Base-by-base conservation (phyloP, 2,329 filamentous ascomycete species). In the Penicillium sp. region DNA sequence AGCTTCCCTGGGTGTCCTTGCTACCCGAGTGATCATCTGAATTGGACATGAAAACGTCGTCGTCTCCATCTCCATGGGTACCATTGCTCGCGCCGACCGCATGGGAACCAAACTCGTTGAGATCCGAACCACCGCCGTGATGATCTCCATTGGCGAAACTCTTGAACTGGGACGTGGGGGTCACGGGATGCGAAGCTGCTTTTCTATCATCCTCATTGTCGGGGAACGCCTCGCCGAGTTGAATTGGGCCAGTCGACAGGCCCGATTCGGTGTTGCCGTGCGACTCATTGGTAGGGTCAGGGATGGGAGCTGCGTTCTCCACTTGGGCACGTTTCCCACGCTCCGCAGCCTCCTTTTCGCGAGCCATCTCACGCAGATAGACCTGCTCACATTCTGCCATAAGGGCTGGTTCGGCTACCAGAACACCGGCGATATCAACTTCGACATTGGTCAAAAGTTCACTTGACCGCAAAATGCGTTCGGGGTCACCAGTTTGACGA, bases 361-460 rank as follows among this genome's bases (percentile, higher is more conserved):
- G 83, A 69, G 87, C 84, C 47, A 88, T 72, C 71, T 94, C 89
- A 48, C 90, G 83, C 50, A 84, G 78, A 73, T 94, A 93, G 3
- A 97, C 83, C 47, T 85, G 88, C 63, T 97, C 91, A 79, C 92
- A 97, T 68, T 94, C 88, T 2, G 79, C 76, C 41, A 89, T 80
- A 35, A 89, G 79, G 12, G 79, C 80, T 15, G 89, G 85, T 62
- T 89, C 79, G 8, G 75, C 82, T 42, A 81, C 80, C 68, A 91
- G 88, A 56, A 97, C 87, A 47, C 84, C 86, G 43, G 86, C 86
- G 61, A 97, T 89, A 75, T 97, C 93, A 35, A 97, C 93, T 71
- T 97, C 92, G 2, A 97, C 93, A 69, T 97, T 97, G 23, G 91
- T 87, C 36, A 93, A 80, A 67, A 99, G 86, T 76, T 99, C 94